Percentiles rank a stretch among this genome's conserved stretches.
Conservation (phyloP, 768 basidiomycete species). For the Rhodotorula toruloides region DNA sequence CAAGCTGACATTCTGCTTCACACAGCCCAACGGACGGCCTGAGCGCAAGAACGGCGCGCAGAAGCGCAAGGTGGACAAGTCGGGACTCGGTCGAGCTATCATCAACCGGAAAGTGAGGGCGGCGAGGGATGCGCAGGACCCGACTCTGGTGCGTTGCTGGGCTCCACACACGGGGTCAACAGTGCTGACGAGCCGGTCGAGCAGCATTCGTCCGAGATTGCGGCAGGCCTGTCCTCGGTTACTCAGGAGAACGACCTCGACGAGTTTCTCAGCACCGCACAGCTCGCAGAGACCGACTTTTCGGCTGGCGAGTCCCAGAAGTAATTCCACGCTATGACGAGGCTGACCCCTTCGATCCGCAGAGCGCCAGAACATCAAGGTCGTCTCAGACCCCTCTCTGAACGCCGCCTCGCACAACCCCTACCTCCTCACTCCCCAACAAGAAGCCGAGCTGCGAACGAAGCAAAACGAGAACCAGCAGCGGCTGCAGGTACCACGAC, state of each 20-base stretch:
- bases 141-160: slow-evolving; percentile 15
- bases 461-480: slow-evolving; percentile 70
- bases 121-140: slow-evolving; percentile 52
- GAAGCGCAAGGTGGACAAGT: slow-evolving; percentile 36
- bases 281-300: slow-evolving; percentile 90
- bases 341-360: not conserved
- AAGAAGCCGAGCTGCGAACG: slow-evolving; percentile 67
- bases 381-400: slow-evolving; percentile 46
- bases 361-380: slow-evolving; percentile 50
- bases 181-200: not conserved
- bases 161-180: not conserved
- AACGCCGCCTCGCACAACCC: slow-evolving; percentile 60
- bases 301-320: slow-evolving; percentile 67
- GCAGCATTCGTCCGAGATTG: slow-evolving; percentile 75
- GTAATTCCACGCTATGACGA: not conserved
- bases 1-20: not conserved
- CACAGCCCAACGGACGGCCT: slow-evolving; percentile 17
- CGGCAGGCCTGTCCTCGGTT: slow-evolving; percentile 72
- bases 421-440: slow-evolving; percentile 71
- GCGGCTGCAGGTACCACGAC: slow-evolving; percentile 68
- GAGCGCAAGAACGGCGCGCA: slow-evolving; percentile 32
- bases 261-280: slow-evolving; percentile 90
- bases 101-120: slow-evolving; percentile 85
- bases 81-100: slow-evolving; percentile 85
- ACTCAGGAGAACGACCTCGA: slow-evolving; percentile 95